Conservation (phyloP, 2,329 filamentous ascomycete genomes). For the Niveomyces coronatus region DNA sequence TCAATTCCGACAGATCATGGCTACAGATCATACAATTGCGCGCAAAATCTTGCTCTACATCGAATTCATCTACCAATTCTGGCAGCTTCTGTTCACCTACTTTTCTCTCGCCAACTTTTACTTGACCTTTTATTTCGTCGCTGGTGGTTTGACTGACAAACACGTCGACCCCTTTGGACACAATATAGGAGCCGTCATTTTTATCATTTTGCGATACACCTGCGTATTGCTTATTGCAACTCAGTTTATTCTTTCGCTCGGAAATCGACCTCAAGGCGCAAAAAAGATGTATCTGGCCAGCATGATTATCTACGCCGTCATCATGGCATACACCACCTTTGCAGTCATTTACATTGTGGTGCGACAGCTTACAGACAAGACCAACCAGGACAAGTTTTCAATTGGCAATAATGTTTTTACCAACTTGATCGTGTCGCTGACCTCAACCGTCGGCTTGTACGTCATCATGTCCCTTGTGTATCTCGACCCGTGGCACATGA, state of each 20-base stretch:
- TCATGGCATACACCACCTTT: slow-evolving; percentile 95
- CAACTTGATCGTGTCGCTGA: slow-evolving; percentile 83
- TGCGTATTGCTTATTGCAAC: slow-evolving; percentile 82
- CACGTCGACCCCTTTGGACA: slow-evolving; percentile 85
- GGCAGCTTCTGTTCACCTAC: slow-evolving; percentile 90
- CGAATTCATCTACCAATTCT: slow-evolving; percentile 90
- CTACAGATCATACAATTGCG: slow-evolving; percentile 78
- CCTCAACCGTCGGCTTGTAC: slow-evolving; percentile 85
- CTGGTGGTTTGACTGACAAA: slow-evolving; percentile 73
- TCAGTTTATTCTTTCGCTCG: slow-evolving; percentile 93
- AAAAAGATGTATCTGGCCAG: slow-evolving; percentile 80
- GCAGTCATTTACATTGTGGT: slow-evolving; percentile 82
- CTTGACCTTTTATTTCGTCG: slow-evolving; percentile 96
- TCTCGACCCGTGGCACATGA: slow-evolving; percentile 98
- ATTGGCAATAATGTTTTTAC: slow-evolving; percentile 88
- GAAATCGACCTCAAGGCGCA: slow-evolving; percentile 90
- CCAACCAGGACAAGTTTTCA: slow-evolving; percentile 33
- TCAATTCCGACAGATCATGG: slow-evolving; percentile 88
- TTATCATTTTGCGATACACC: slow-evolving; percentile 73
- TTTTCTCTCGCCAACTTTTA: slow-evolving; percentile 99
- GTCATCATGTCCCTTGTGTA: slow-evolving; percentile 95
- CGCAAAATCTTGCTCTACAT: slow-evolving; percentile 89
- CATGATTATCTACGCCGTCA: slow-evolving; percentile 83
- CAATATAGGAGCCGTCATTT: slow-evolving; percentile 73
- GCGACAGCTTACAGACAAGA: slow-evolving; percentile 55